These are phyloP conservation scores for Cladosporium oxysporum DNA, from an alignment of 2,329 filamentous ascomycete genomes.

Conservation along the genomic window DNA sequence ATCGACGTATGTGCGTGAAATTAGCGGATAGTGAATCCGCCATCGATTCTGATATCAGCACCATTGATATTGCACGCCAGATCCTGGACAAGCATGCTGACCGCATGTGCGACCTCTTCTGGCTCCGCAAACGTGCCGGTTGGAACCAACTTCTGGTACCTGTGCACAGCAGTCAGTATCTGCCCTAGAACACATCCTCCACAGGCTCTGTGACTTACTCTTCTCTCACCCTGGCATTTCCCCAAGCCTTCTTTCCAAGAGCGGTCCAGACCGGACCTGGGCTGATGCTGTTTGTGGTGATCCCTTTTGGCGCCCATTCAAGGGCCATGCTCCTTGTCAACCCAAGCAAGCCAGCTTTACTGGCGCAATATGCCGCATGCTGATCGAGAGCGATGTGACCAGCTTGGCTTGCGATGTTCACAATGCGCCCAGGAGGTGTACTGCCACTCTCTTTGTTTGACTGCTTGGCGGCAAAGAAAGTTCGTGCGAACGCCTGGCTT, in stretches of 20 bases:
- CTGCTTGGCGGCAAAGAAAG: slow-evolving; percentile 39
- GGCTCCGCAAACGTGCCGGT: slow-evolving; percentile 36
- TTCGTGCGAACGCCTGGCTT: slow-evolving; percentile 47
- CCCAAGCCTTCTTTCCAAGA: slow-evolving; percentile 44
- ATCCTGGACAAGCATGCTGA: slow-evolving; percentile 47
- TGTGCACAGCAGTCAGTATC: neutral
- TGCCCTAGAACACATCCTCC: neutral
- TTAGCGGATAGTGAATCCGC: slow-evolving; percentile 32
- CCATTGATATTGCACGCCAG: slow-evolving; percentile 41
- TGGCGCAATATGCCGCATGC: slow-evolving; percentile 52
- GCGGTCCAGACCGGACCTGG: slow-evolving; percentile 52
- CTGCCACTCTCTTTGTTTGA: slow-evolving; percentile 2
- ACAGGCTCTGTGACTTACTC: slow-evolving; percentile 7
- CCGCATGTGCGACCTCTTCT: slow-evolving; percentile 68
- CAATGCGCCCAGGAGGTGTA: slow-evolving; percentile 37
- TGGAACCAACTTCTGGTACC: slow-evolving; percentile 30
- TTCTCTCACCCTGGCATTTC: slow-evolving; percentile 30
- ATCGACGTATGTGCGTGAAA: neutral
- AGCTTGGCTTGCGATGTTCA: slow-evolving; percentile 51
- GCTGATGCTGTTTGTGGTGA: slow-evolving; percentile 49
- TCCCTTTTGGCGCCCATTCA: slow-evolving; percentile 50
- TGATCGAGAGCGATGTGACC: slow-evolving; percentile 49
- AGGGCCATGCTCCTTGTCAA: slow-evolving; percentile 50
- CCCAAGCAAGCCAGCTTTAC: slow-evolving; percentile 49
- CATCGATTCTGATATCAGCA: slow-evolving; percentile 41